Base-by-base conservation (phyloP, 2,329 filamentous ascomycete genomes). In the Colletotrichum endophyticum region DNA sequence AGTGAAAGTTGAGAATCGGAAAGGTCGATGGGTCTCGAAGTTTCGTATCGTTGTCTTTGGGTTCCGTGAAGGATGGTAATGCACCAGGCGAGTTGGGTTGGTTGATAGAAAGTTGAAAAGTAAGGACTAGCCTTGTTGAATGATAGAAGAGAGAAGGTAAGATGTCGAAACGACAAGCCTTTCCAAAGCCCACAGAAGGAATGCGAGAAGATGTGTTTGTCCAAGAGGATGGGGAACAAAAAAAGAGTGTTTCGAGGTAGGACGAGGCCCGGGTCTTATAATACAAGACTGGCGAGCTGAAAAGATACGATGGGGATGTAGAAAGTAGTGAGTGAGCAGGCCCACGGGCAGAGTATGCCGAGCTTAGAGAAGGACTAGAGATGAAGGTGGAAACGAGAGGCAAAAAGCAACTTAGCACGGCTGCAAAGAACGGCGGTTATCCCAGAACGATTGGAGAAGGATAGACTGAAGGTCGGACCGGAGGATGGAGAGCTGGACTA, bases 101-200 rank as follows among this genome's bases (percentile, higher is more conserved):
- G 39, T 22, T 61, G 69, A 77, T 72, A 77, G 78, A 78, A 81
- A 80, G 78, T 83, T 80, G 74, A 78, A 80, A 72, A 81, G 79
- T 77, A 80, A 86, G 86, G 86, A 81, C 84, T 84, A 86, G 80
- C 80, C 82, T 84, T 79, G 81, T 72, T 73, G 76, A 78, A 78
- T 77, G 72, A 79, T 78, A 83, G 80, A 73, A 76, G 80, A 79
- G 81, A 73, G 72, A 77, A 78, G 63, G 75, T 76, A 73, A 72
- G 76, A 73, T 68, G 77, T 78, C 77, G 76, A 73, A 78, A 77
- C 63, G 77, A 78, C 77, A 75, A 77, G 69, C 28, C 63, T 36
- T 67, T 73, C 66, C 66, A 67, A 78, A 78, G 77, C 77, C 73
- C 73, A 75, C 70, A 70, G 70, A 78, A 78, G 70, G 73, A 78